Conservation (phyloP, 1,284 basidiomycete genomes). For the Boletus sp. region DNA sequence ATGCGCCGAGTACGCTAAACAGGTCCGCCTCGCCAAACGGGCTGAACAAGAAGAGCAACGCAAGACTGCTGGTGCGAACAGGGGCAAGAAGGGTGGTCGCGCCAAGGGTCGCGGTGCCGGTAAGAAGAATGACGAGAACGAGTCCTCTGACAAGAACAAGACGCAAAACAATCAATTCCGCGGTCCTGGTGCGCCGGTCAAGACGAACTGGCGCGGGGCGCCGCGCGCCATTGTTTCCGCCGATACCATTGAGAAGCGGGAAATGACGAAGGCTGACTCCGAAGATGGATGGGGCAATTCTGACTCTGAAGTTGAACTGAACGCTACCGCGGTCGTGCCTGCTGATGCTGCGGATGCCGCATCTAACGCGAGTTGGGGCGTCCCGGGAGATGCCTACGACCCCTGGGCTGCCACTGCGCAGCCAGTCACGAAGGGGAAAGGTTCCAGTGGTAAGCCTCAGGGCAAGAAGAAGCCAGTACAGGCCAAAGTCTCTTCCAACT, state of each 20-base stretch:
- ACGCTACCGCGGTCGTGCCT: background rate
- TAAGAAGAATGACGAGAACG: slow-evolving; percentile 12
- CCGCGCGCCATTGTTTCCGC: slow-evolving; percentile 29
- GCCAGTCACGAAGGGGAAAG: slow-evolving; percentile 13
- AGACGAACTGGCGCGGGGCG: slow-evolving; percentile 31
- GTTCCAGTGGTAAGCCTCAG: slow-evolving; percentile 6
- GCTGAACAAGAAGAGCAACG: slow-evolving; percentile 20
- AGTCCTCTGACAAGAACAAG: background rate
- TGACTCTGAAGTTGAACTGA: slow-evolving; percentile 12
- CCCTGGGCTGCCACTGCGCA: slow-evolving; percentile 20
- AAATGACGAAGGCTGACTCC: slow-evolving; percentile 13
- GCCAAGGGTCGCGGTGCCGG: slow-evolving; percentile 4
- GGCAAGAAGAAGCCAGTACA: slow-evolving; percentile 15
- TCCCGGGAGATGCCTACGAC: slow-evolving; percentile 20
- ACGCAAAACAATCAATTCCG: slow-evolving; percentile 26
- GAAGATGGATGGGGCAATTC: slow-evolving; percentile 25
- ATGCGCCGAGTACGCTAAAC: slow-evolving; percentile 39
- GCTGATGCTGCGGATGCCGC: slow-evolving; percentile 5
- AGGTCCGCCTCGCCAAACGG: slow-evolving; percentile 33
- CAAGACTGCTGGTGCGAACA: slow-evolving; percentile 18
- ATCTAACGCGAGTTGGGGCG: slow-evolving; percentile 22
- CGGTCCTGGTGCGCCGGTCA: slow-evolving; percentile 35
- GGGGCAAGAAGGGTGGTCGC: slow-evolving; percentile 19
- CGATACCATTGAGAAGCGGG: slow-evolving; percentile 27
- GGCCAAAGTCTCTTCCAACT: slow-evolving; percentile 10